Evolutionary conservation across 164 flowering plant species (phyloP), one percentile per base, ranked within the genome.

Genomic region (Macadamia tetraphylla): DNA sequence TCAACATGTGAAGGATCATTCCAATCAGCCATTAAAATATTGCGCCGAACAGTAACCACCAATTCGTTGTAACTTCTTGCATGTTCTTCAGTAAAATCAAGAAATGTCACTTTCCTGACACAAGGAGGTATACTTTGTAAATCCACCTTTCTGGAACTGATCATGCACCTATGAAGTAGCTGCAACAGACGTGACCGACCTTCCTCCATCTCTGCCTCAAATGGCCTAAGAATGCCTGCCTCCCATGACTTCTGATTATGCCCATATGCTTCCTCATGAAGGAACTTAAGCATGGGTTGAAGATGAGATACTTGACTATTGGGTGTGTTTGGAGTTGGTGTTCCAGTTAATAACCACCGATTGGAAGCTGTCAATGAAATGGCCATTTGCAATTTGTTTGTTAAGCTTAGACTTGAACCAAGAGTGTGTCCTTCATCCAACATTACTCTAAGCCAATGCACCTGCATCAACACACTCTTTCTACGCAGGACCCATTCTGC

Each of bases 391-490:
- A 94, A 75, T 80, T 94, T 94, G 78, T 94, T 94, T 60, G 97
- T 92, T 84, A 94, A 79, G 74, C 43, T 83, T 63, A 94, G 85
- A 76, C 98, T 92, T 60, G 95, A 87, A 60, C 98, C 98, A 73
- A 94, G 97, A 55, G 97, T 94, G 75, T 94, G 97, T 62, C 99
- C 97, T 75, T 94, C 99, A 81, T 94, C 98, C 70, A 94, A 75
- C 71, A 94, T 85, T 64, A 94, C 75, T 81, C 98, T 90, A 53
- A 84, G 86, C 97, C 97, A 94, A 70, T 94, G 98, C 63, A 94
- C 90, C 84, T 94, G 92, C 88, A 80, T 83, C 79, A 94, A 60
- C 44, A 76, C 80, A 81, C 98, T 92, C 75, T 74, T 85, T 75
- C 83, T 88, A 44, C 75, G 84, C 6, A 83, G 87, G 6, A 85